phyloP scores from a whole-genome alignment of 2,329 filamentous ascomycete species.

The Colletotrichum falcatum region DNA sequence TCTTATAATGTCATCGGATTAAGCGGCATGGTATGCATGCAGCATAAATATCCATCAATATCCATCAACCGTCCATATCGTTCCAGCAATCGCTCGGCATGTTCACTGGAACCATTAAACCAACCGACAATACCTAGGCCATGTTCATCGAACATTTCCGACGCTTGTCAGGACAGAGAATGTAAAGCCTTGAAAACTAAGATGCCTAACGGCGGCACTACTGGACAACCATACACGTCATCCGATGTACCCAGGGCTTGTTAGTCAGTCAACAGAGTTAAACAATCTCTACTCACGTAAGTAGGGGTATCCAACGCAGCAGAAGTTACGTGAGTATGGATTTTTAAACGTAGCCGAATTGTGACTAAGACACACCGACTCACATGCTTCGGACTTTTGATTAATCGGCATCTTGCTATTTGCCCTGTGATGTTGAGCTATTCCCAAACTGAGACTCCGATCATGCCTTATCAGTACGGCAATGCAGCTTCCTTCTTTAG shows the following conservation, averaged over 20 bases:
- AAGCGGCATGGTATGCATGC: slow-evolving; percentile 10
- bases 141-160: background rate
- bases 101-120: background rate
- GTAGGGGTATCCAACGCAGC: too few relatives aligned
- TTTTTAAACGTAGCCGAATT: too few relatives aligned
- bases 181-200: background rate
- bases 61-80: background rate
- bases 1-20: slow-evolving; percentile 35
- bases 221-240: background rate
- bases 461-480: slow-evolving; percentile 28
- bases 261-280: too few relatives aligned
- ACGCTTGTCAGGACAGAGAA: background rate
- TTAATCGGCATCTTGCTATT: background rate
- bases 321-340: too few relatives aligned
- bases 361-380: background rate
- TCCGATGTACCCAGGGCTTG: background rate
- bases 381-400: background rate
- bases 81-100: slow-evolving; percentile 5
- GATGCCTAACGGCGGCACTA: background rate
- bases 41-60: slow-evolving; percentile 1
- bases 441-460: background rate
- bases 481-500: slow-evolving; percentile 1
- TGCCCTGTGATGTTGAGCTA: slow-evolving; percentile 11
- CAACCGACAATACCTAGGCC: slow-evolving; percentile 9
- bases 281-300: too few relatives aligned